Percentiles rank a stretch among this genome's conserved stretches.
These are phyloP conservation scores for Herpetomonas tarakana DNA, from an alignment of 208 protist species.

Conservation along the genomic window DNA sequence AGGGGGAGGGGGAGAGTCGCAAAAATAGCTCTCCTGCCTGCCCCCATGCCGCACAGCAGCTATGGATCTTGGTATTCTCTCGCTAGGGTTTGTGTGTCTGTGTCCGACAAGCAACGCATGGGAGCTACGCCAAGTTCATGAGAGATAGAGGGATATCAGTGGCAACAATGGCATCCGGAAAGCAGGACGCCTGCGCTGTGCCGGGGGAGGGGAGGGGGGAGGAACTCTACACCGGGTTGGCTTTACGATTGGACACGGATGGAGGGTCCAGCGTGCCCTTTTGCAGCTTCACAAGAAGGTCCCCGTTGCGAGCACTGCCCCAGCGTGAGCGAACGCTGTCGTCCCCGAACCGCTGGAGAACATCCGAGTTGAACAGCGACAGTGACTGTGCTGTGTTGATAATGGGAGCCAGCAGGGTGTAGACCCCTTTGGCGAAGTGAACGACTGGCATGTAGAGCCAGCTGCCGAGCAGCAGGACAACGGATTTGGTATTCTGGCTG, in stretches of 20 bases:
- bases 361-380: conserved; percentile 77
- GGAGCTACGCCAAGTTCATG: neutral
- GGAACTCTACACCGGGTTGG: no score
- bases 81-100: no score
- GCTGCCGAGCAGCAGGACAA: conserved; percentile 60
- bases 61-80: no score
- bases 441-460: conserved; percentile 82
- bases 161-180: no score
- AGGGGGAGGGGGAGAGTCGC: no score
- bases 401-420: conserved; percentile 70
- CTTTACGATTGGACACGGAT: conserved; percentile 2
- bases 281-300: conserved; percentile 72
- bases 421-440: conserved; percentile 82
- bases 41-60: no score
- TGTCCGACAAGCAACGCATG: neutral
- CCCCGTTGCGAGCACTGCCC: conserved; percentile 30
- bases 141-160: neutral
- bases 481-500: conserved; percentile 10
- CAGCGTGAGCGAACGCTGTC: conserved; percentile 30
- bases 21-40: no score
- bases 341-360: conserved; percentile 50
- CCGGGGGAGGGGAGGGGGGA: neutral
- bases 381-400: conserved; percentile 76
- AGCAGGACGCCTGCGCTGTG: neutral
- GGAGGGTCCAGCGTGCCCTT: conserved; percentile 56